These are phyloP conservation scores for Ramaria rubella DNA, from an alignment of 768 basidiomycete species.

Conservation along the genomic window DNA sequence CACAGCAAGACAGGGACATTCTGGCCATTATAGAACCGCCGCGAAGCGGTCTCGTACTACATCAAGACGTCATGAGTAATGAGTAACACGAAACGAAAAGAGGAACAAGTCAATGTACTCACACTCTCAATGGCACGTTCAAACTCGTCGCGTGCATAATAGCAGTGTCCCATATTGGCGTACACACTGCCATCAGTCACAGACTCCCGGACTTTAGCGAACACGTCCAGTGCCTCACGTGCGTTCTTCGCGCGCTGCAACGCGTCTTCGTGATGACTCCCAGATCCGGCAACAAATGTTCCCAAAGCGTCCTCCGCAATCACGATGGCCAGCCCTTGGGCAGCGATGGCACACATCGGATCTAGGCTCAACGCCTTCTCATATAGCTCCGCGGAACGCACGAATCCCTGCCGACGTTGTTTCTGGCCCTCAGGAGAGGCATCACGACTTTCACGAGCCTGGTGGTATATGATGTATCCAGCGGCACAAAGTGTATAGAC, in stretches of 20 bases:
- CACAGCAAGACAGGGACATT: constrained; percentile 75
- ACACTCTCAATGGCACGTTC: constrained; percentile 96
- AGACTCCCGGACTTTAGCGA: constrained; percentile 86
- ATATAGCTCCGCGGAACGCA: constrained; percentile 83
- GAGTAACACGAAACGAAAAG: background rate
- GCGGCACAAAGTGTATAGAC: constrained; percentile 87
- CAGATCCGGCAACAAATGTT: constrained; percentile 46
- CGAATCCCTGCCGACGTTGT: constrained; percentile 73
- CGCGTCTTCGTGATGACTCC: constrained; percentile 47
- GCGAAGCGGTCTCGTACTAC: constrained; percentile 90
- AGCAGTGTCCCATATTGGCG: constrained; percentile 94
- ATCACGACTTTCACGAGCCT: constrained; percentile 80
- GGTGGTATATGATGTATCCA: constrained; percentile 79
- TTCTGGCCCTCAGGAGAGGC: constrained; percentile 39
- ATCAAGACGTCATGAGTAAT: background rate
- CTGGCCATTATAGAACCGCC: constrained; percentile 65
- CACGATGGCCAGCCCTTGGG: constrained; percentile 91
- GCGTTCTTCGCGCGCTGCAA: constrained; percentile 64
- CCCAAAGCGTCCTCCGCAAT: constrained; percentile 89
- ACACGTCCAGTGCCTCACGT: constrained; percentile 81
- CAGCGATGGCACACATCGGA: constrained; percentile 83
- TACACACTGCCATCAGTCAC: constrained; percentile 80
- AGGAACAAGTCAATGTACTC: constrained; percentile 27
- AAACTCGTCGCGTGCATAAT: constrained; percentile 88
- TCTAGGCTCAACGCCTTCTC: constrained; percentile 85